phyloP scores from a whole-genome alignment of 208 protist species.

The Trypanosoma avium region DNA sequence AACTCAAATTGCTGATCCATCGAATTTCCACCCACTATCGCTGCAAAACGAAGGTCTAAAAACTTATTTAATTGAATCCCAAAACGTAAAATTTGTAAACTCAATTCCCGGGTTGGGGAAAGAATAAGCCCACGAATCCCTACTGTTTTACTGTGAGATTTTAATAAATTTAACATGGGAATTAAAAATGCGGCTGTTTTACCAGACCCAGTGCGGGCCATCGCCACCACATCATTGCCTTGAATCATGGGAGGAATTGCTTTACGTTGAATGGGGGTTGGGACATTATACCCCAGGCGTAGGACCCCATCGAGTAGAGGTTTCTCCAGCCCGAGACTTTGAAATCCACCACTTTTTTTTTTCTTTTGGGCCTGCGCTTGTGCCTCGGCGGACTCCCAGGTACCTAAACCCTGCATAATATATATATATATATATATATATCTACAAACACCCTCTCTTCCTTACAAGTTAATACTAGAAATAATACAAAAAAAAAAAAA shows the following conservation, averaged over 20 bases:
- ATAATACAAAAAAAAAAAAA: not conserved
- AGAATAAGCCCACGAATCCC: slow-evolving; percentile 97
- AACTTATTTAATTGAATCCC: slow-evolving; percentile 93
- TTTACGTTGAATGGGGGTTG: slow-evolving; percentile 99
- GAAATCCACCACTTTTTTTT: slow-evolving; percentile 87
- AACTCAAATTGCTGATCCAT: slow-evolving; percentile 97
- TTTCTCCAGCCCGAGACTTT: slow-evolving; percentile 89
- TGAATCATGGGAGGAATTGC: slow-evolving; percentile 92
- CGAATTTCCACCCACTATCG: slow-evolving; percentile 96
- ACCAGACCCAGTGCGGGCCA: slow-evolving; percentile 99
- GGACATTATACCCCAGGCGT: slow-evolving; percentile 96
- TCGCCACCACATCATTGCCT: slow-evolving; percentile 98
- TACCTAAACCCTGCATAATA: slow-evolving; percentile 54
- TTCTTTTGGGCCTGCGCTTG: slow-evolving; percentile 51
- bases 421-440: not conserved
- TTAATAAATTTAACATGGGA: slow-evolving; percentile 95
- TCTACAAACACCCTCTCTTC: not conserved
- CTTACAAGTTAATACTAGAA: not conserved
- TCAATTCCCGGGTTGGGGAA: slow-evolving; percentile 98
- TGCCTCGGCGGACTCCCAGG: slow-evolving; percentile 74
- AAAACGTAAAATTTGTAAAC: slow-evolving; percentile 97
- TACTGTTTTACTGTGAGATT: slow-evolving; percentile 90
- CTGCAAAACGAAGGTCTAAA: slow-evolving; percentile 90
- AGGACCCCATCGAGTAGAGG: slow-evolving; percentile 92
- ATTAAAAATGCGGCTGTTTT: slow-evolving; percentile 99